Base-by-base conservation (phyloP, 1,139 yeast species). In the Debaryomyces coudertii region DNA sequence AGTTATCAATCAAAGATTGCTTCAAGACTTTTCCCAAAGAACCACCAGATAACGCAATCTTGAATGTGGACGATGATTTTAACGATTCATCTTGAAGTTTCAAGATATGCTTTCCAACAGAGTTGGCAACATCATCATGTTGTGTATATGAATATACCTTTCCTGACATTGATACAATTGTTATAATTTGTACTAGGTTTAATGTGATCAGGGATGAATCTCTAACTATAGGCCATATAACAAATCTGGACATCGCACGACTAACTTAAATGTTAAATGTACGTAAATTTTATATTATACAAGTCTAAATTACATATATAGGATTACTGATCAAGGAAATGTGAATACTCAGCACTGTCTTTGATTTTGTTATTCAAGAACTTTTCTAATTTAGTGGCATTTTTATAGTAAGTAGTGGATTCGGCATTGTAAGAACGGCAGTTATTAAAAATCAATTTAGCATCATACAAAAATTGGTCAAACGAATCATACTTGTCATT, bases 311-410 rank as follows among this genome's bases (percentile, higher is more conserved):
- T 42, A 29, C 20, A 18, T 20, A 31, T 30, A 28, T 18, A 20
- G 15, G 18, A 15, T 34, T 30, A 42, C 14, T 35, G 37, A 5
- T 49, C 53, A 27, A 75, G 60, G 52, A 51, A 69, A 54, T 72
- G 79, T 11, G 77, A 57, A 54, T 86, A 87, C 60, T 87, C 95
- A 1, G 92, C 87, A 56, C 83, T 82, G 56, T 93, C 98, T 60
- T 86, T 87, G 43, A 93, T 77, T 67, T 92, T 90, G 40, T 78
- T 71, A 59, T 83, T 83, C 69, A 92, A 80, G 58, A 90, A 90
- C 68, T 90, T 92, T 66, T 93, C 98, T 59, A 93, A 76, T 65
- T 93, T 89, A 53, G 86, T 88, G 27, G 98, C 98, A 66, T 92
- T 90, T 64, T 78, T 90, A 72, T 79, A 90, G 65, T 90, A 90